phyloP scores from a whole-genome alignment of 2,329 filamentous ascomycete species.

The Penicillium sp. region DNA sequence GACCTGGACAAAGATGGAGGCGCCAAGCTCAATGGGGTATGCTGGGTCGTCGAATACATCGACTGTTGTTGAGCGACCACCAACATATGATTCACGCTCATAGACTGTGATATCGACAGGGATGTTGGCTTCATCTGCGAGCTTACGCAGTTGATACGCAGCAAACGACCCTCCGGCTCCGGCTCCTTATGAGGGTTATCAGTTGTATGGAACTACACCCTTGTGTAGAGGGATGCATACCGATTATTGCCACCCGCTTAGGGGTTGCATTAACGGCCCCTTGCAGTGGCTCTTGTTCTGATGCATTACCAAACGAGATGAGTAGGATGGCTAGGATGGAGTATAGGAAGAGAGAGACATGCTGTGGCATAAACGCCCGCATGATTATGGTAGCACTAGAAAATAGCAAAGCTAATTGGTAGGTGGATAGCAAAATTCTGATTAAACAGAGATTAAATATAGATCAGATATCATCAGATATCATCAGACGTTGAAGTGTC shows the following conservation, averaged over 20 bases:
- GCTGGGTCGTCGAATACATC: constrained; percentile 66
- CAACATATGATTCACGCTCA: constrained; percentile 73
- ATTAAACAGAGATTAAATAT: neutral
- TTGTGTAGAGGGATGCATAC: constrained; percentile 17
- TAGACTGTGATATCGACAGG: constrained; percentile 80
- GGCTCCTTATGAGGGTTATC: constrained; percentile 63
- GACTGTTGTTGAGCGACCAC: constrained; percentile 84
- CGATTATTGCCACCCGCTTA: constrained; percentile 36
- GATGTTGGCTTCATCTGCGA: constrained; percentile 59
- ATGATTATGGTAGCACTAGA: neutral
- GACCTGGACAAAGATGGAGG: constrained; percentile 82
- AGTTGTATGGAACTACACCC: neutral
- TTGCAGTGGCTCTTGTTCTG: constrained; percentile 24
- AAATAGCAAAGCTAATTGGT: neutral
- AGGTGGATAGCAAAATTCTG: neutral
- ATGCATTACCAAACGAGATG: constrained; percentile 16
- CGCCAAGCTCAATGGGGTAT: constrained; percentile 78
- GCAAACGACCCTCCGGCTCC: constrained; percentile 84
- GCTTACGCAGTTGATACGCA: constrained; percentile 76
- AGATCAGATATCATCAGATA: neutral
- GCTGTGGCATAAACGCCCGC: neutral
- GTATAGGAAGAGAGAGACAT: constrained; percentile 6
- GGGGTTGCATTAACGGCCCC: constrained; percentile 12
- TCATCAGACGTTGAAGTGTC: neutral
- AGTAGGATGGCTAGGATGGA: constrained; percentile 11